Conservation (phyloP, 441 rosid species). For the Euphorbia celastroides region DNA sequence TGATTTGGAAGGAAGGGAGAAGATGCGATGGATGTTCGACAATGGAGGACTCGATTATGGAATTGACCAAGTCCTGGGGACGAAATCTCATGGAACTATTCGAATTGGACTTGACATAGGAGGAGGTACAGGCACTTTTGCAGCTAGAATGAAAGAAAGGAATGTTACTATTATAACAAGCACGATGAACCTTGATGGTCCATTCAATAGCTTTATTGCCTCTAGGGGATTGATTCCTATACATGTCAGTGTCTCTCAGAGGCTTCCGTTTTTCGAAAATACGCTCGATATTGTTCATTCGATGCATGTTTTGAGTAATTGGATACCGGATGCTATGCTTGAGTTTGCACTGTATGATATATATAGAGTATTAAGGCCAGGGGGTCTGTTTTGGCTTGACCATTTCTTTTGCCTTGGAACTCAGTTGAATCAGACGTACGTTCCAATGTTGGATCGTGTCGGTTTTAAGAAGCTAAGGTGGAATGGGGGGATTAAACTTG, state of each 20-base stretch:
- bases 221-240: conserved; percentile 46
- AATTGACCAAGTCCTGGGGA: conserved; percentile 34
- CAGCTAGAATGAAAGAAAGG: conserved; percentile 54
- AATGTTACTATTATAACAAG: conserved; percentile 43
- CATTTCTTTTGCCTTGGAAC: conserved; percentile 45
- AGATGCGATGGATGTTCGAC: conserved; percentile 34
- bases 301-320: conserved; percentile 22
- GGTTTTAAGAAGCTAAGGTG: conserved; percentile 45
- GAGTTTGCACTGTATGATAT: conserved; percentile 32
- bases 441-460: conserved; percentile 33
- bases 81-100: conserved; percentile 26
- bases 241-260: conserved; percentile 40
- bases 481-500: conserved; percentile 39
- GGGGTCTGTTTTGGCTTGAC: conserved; percentile 55
- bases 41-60: conserved; percentile 36
- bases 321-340: not conserved
- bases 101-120: conserved; percentile 49
- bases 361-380: conserved; percentile 47
- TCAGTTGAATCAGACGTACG: conserved; percentile 42
- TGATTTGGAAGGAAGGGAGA: conserved; percentile 40
- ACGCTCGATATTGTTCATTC: conserved; percentile 53
- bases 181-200: conserved; percentile 47
- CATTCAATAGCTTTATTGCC: conserved; percentile 52
- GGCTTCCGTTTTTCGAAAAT: conserved; percentile 56
- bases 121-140: conserved; percentile 44